Evolutionary conservation across 148 eudicot genomes (phyloP), one percentile per base, ranked within the genome.

Genomic region (Cornus florida): DNA sequence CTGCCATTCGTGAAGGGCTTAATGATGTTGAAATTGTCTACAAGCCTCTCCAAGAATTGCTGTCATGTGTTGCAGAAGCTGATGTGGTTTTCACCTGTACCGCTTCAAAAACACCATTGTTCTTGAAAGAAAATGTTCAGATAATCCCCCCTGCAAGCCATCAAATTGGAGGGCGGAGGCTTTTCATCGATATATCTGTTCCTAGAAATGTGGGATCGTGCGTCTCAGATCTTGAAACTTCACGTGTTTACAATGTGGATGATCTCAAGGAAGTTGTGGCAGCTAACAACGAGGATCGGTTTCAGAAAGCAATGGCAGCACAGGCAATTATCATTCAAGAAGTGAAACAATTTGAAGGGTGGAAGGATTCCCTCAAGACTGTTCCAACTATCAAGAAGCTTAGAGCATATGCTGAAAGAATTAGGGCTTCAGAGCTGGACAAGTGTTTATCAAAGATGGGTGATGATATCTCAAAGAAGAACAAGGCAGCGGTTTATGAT

Each of bases 371-470:
- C 5, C 85, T 89, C 0, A 89, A 89, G 69, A 84, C 91, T 70
- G 88, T 86, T 60, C 88, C 91, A 16, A 86, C 89, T 13, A 89
- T 89, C 35, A 89, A 89, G 83, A 89, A 86, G 78, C 88, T 89
- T 19, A 81, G 91, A 80, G 85, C 89, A 4, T 84, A 85, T 70
- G 85, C 85, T 0, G 91, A 89, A 75, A 84, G 91, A 83, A 86
- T 86, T 33, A 81, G 89, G 71, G 82, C 86, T 59, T 32, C 88
- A 7, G 89, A 83, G 86, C 33, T 89, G n/a, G 91, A 89, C 32
- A 89, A 85, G 64, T 89, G 88, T 59, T 70, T 89, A 76, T 81
- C 88, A 6, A 86, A 83, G 80, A 81, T 86, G 83, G 89, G 89
- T 1, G 83, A 83, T 69, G 83, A 82, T 57, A n/a, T 84, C 5